A percentile compares a stretch with the other conserved stretches of the same genome.
Evolutionary conservation across 2,329 filamentous ascomycete genomes (phyloP).

Genomic region (Claviceps sorghi): DNA sequence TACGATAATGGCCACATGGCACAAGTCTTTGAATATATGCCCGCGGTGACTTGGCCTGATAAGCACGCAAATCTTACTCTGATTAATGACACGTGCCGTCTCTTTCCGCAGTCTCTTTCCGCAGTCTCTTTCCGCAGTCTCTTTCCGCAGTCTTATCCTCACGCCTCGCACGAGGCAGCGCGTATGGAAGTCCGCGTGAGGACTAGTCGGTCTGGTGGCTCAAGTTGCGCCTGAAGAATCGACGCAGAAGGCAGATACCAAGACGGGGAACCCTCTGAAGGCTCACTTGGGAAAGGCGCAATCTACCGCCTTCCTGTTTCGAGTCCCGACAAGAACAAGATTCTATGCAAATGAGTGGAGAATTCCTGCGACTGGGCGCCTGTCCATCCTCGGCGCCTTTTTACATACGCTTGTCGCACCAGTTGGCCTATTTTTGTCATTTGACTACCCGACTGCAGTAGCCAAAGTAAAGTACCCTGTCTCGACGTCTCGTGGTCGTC

Average conservation of each 20-base stretch:
- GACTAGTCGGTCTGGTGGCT: background rate
- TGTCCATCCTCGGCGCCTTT: background rate
- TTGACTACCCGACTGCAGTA: background rate
- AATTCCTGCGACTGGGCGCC: background rate
- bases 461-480: no score
- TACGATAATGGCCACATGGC: background rate
- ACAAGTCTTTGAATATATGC: background rate
- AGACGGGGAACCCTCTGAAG: background rate
- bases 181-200: background rate
- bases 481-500: background rate
- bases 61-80: background rate
- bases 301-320: background rate
- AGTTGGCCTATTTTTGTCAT: background rate
- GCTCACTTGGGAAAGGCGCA: background rate
- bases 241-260: background rate
- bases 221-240: background rate
- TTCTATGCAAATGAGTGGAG: background rate
- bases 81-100: background rate
- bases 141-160: background rate
- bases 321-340: background rate
- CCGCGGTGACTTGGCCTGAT: background rate
- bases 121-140: background rate
- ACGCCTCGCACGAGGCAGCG: background rate
- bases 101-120: no score
- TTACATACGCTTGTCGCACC: background rate